These are phyloP conservation scores for Populus hybrid DNA, from an alignment of 441 rosid species.

Conservation along the genomic window DNA sequence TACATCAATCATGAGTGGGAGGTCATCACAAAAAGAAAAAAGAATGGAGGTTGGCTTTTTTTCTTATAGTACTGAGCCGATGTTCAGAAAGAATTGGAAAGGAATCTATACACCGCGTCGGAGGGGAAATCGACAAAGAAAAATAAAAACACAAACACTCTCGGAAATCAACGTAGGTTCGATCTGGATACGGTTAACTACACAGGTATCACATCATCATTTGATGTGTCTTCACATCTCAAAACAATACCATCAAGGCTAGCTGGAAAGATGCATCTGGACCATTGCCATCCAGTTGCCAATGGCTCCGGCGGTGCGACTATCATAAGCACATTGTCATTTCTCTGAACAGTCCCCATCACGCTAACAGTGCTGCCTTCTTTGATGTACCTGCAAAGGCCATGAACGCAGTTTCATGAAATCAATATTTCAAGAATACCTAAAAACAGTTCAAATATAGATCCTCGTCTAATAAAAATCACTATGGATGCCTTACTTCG, in stretches of 20 bases:
- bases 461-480: neutral
- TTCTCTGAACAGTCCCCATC: constrained; percentile 84
- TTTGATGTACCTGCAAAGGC: constrained; percentile 58
- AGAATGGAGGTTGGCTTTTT: neutral
- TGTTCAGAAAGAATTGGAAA: neutral
- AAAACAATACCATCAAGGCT: constrained; percentile 74
- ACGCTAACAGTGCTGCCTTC: constrained; percentile 93
- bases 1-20: neutral
- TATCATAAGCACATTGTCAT: constrained; percentile 80
- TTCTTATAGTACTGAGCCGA: neutral
- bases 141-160: neutral
- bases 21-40: neutral
- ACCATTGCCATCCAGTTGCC: constrained; percentile 82
- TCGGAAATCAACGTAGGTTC: neutral
- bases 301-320: constrained; percentile 73
- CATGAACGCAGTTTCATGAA: too few relatives aligned
- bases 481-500: neutral
- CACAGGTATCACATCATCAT: constrained; percentile 76
- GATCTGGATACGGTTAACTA: constrained; percentile 19
- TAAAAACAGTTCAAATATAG: neutral
- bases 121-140: neutral
- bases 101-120: neutral
- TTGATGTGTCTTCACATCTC: constrained; percentile 87
- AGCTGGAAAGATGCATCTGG: constrained; percentile 68
- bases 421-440: neutral